A percentile compares a stretch with the other conserved stretches of the same genome.
These are phyloP conservation scores for Cantharellus anzutake DNA, from an alignment of 768 basidiomycete species.

Conservation along the genomic window DNA sequence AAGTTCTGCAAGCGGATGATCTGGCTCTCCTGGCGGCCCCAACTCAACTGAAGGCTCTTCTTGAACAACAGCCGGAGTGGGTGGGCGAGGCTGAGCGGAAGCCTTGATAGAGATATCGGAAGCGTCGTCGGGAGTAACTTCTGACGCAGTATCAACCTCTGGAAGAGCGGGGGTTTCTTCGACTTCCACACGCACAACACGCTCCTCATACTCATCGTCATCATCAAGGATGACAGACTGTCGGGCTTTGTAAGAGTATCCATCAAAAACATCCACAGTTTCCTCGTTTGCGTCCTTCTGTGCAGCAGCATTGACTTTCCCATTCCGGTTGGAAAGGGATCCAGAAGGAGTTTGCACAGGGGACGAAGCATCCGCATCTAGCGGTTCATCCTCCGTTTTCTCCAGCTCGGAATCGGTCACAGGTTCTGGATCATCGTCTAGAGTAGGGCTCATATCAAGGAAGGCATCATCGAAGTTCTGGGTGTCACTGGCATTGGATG, in stretches of 20 bases:
- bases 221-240: constrained; percentile 63
- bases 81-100: neutral
- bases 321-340: neutral
- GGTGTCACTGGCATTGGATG: constrained; percentile 82
- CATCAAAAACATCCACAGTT: constrained; percentile 68
- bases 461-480: constrained; percentile 97
- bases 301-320: neutral
- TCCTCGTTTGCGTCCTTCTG: constrained; percentile 25
- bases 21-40: too few species aligned
- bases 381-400: constrained; percentile 12
- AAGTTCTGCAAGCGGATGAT: neutral
- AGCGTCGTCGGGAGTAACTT: neutral
- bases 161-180: neutral
- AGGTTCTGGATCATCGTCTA: constrained; percentile 33
- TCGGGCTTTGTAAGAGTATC: constrained; percentile 82
- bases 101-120: neutral
- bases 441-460: constrained; percentile 84
- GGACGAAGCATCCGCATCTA: constrained; percentile 48
- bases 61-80: neutral
- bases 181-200: neutral
- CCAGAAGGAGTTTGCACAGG: constrained; percentile 15
- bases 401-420: constrained; percentile 11
- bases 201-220: constrained; percentile 22
- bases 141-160: neutral
- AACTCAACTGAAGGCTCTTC: too few species aligned